Evolutionary conservation across 1,139 yeast species (phyloP).

Genomic region (Spathaspora sp.): DNA sequence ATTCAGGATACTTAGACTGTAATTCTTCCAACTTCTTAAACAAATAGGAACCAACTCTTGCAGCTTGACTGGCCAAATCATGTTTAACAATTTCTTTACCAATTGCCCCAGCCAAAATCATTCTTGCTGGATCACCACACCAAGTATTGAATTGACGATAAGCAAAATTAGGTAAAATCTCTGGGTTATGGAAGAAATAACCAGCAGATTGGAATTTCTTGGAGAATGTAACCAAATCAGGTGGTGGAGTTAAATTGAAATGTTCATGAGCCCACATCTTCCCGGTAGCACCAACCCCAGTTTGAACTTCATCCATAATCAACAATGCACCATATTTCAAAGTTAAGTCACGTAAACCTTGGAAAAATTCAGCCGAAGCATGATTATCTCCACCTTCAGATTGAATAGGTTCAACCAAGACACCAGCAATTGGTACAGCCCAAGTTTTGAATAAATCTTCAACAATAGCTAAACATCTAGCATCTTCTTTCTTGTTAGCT

Average conservation of each 20-base stretch:
- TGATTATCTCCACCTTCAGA: constrained; percentile 79
- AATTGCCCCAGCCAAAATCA: constrained; percentile 62
- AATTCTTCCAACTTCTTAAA: constrained; percentile 46
- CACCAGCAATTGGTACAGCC: constrained; percentile 58
- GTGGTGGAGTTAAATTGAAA: constrained; percentile 61
- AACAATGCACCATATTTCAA: constrained; percentile 56
- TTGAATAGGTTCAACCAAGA: constrained; percentile 72
- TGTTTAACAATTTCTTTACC: constrained; percentile 56
- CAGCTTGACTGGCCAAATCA: constrained; percentile 50
- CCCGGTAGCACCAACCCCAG: constrained; percentile 76
- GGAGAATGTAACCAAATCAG: constrained; percentile 73
- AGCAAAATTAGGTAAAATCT: constrained; percentile 60
- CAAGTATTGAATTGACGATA: constrained; percentile 81
- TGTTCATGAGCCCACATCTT: constrained; percentile 75
- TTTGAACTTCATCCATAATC: constrained; percentile 74
- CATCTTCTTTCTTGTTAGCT: constrained; percentile 60
- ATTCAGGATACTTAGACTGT: constrained; percentile 43
- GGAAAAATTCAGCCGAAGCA: constrained; percentile 60
- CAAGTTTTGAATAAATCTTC: constrained; percentile 51
- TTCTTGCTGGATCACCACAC: constrained; percentile 80
- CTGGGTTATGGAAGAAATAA: constrained; percentile 65
- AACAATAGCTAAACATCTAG: constrained; percentile 54
- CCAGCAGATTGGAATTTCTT: constrained; percentile 82
- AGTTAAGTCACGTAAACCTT: constrained; percentile 63
- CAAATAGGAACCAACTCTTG: constrained; percentile 60